Evolutionary conservation across 441 rosid genomes (phyloP), one percentile per base, ranked within the genome.

Genomic region (Eruca vesicaria): DNA sequence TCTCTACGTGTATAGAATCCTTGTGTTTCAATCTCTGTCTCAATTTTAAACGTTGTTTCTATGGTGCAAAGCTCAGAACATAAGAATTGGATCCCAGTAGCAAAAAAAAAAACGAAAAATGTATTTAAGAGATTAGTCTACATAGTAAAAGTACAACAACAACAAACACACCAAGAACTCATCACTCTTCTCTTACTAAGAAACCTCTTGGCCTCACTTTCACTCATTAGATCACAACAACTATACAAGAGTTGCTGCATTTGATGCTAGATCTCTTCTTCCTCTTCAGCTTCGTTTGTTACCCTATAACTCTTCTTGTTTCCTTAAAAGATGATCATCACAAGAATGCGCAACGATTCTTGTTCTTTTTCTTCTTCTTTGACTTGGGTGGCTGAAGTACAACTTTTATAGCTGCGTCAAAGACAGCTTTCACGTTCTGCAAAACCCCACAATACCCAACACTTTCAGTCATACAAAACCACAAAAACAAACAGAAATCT

Each of bases 301-400:
- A 28, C 65, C 65, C 78, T 73, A 78, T 20, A 23, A 58, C n/a
- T 28, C 20, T 7, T 58, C 63, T 58, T 14, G 18, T n/a, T 71
- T n/a, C 16, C 31, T n/a, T 52, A 78, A 77, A 26, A 74, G 78
- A 52, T 65, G 79, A 82, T 0, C 0, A 50, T 93, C 87, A 95
- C 89, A 95, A 84, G 81, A 95, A 89, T 29, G 83, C 83, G 65
- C 98, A 92, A 10, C 68, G 78, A 81, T 81, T 70, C 84, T 80
- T 88, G 86, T 29, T 93, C 77, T 81, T 89, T 87, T 89, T 94
- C 92, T 91, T 96, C 80, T 91, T 94, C 86, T 85, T 88, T 72
- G 88, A 89, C 73, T 91, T 91, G 0, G 97, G 97, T 18, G 97
- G 97, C 79, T 91, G 93, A 66, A 91, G 97, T 75, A 88, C 97